phyloP scores from a whole-genome alignment of 306 rosid species.

The Cucumis hystrix region DNA sequence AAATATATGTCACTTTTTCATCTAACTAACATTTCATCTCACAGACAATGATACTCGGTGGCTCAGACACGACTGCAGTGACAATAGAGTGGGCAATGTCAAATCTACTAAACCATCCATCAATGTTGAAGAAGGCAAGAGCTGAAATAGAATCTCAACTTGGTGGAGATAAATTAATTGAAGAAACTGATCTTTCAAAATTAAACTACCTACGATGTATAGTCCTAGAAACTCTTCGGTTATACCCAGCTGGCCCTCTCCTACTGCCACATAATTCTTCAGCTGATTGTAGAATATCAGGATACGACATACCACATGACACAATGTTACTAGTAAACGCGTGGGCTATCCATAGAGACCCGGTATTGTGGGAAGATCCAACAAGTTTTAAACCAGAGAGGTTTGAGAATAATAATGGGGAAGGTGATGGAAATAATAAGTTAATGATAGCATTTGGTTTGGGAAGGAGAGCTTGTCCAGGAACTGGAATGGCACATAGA shows the following conservation, averaged over 20 bases:
- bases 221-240: conserved; percentile 22
- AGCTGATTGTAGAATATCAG: conserved; percentile 18
- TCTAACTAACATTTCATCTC: not conserved
- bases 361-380: conserved; percentile 10
- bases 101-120: conserved; percentile 39
- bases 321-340: conserved; percentile 28
- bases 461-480: not conserved
- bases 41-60: conserved; percentile 16
- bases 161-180: conserved; percentile 8
- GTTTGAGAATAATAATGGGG: not conserved
- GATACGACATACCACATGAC: conserved; percentile 13
- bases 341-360: conserved; percentile 36
- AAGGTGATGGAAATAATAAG: not conserved
- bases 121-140: conserved; percentile 23
- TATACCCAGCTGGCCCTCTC: conserved; percentile 21
- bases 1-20: too few species aligned
- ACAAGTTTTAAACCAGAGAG: conserved; percentile 16
- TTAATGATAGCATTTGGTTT: conserved; percentile 2
- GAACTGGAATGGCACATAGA: not conserved
- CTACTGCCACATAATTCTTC: conserved; percentile 27
- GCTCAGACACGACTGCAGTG: conserved; percentile 39
- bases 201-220: conserved; percentile 26
- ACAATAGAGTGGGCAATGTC: conserved; percentile 60
- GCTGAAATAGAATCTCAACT: conserved; percentile 18
- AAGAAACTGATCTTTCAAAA: conserved; percentile 18